These are phyloP conservation scores for Verticillium albo-atrum DNA, from an alignment of 2,329 filamentous ascomycete species.

Conservation along the genomic window DNA sequence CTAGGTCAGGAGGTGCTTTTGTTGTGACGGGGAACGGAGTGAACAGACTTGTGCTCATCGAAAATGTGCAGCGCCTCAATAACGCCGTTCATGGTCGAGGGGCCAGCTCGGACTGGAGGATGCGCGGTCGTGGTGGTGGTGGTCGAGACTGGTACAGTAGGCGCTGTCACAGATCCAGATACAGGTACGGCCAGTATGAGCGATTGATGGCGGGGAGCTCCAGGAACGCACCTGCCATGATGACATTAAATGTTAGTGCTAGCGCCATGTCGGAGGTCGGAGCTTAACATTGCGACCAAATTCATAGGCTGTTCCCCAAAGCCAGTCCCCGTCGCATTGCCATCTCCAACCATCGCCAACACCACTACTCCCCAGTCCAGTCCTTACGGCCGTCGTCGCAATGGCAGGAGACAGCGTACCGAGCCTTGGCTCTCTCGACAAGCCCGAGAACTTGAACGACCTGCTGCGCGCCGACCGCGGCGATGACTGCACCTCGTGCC, in stretches of 20 bases:
- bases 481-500: constrained; percentile 68
- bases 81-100: constrained; percentile 68
- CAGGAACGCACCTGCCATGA: constrained; percentile 19
- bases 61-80: constrained; percentile 97
- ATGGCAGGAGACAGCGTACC: constrained; percentile 46
- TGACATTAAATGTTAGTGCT: constrained; percentile 18
- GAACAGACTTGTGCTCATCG: constrained; percentile 82
- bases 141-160: too few relatives aligned
- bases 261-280: neutral
- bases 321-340: neutral
- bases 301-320: neutral
- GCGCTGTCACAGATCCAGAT: too few relatives aligned
- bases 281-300: neutral
- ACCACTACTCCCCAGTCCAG: neutral
- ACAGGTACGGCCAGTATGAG: too few relatives aligned
- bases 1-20: constrained; percentile 17
- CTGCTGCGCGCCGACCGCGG: constrained; percentile 51
- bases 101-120: constrained; percentile 18
- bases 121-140: neutral
- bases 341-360: neutral
- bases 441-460: constrained; percentile 57
- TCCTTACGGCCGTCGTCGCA: constrained; percentile 1
- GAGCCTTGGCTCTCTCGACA: constrained; percentile 49
- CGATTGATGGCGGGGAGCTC: constrained; percentile 2
- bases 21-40: constrained; percentile 46